These are phyloP conservation scores for Boletus coccyginus DNA, from an alignment of 768 basidiomycete species.

Conservation along the genomic window DNA sequence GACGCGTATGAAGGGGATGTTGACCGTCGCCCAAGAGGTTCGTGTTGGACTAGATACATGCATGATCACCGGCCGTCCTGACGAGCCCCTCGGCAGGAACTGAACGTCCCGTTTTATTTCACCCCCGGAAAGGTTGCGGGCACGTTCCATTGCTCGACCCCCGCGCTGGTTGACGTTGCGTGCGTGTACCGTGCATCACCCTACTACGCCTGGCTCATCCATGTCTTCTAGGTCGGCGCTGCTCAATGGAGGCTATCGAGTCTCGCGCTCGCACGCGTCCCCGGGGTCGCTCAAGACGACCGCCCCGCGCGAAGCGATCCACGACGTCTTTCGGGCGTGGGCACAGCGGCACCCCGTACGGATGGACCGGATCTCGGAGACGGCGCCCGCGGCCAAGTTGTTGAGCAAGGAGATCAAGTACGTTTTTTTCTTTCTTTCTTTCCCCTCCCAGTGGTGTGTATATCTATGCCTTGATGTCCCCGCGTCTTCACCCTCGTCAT, in stretches of 20 bases:
- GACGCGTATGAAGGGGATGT: slow-evolving; percentile 91
- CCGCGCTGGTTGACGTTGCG: slow-evolving; percentile 73
- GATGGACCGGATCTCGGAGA: slow-evolving; percentile 75
- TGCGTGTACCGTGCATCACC: slow-evolving; percentile 37
- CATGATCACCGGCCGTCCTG: not conserved
- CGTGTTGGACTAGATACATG: slow-evolving; percentile 17
- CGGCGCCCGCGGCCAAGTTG: slow-evolving; percentile 66
- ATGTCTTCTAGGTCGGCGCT: slow-evolving; percentile 68
- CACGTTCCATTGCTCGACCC: slow-evolving; percentile 77
- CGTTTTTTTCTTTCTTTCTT: slow-evolving; percentile 16
- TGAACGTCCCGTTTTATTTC: slow-evolving; percentile 80
- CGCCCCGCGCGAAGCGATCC: slow-evolving; percentile 65
- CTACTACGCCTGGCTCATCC: not conserved
- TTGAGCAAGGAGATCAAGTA: slow-evolving; percentile 70
- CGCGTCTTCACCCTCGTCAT: no score
- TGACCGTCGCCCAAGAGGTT: slow-evolving; percentile 86
- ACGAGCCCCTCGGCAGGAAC: slow-evolving; percentile 51
- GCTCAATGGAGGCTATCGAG: slow-evolving; percentile 76
- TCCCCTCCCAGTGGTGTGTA: no score
- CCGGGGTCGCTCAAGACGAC: slow-evolving; percentile 91
- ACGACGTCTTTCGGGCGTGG: slow-evolving; percentile 86
- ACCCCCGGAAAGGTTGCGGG: slow-evolving; percentile 78
- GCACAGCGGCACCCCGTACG: slow-evolving; percentile 79
- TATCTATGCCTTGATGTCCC: no score
- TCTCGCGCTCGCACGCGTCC: slow-evolving; percentile 89